A percentile compares a stretch with the other conserved stretches of the same genome.
phyloP scores from a whole-genome alignment of 768 basidiomycete species.

The Trametes gibbosa region DNA sequence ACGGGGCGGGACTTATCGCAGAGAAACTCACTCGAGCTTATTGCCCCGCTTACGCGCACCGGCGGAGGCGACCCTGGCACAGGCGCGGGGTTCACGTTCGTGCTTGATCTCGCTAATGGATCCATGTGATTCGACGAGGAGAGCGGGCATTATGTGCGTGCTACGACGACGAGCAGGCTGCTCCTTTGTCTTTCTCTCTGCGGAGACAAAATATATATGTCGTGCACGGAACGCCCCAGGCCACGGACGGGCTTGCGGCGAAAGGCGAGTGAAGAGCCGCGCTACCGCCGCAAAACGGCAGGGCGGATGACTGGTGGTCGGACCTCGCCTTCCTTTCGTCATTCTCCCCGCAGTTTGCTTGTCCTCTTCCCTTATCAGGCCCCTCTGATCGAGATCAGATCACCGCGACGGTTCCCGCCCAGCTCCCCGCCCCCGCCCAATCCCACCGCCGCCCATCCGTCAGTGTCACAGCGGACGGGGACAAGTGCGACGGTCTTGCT shows the following conservation, averaged over 20 bases:
- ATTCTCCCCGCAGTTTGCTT: neutral
- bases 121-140: constrained; percentile 16
- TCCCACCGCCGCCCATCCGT: neutral
- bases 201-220: neutral
- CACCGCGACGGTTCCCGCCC: neutral
- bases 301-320: neutral
- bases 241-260: neutral
- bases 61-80: constrained; percentile 4
- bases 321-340: constrained; percentile 9
- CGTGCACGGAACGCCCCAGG: neutral
- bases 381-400: constrained; percentile 13
- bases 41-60: constrained; percentile 14
- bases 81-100: constrained; percentile 2
- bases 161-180: neutral
- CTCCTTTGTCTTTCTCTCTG: neutral
- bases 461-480: neutral
- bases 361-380: constrained; percentile 1
- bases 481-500: neutral
- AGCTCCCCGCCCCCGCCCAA: neutral
- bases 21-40: constrained; percentile 23
- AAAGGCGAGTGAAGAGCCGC: neutral
- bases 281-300: constrained; percentile 2
- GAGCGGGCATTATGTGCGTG: constrained; percentile 9
- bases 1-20: constrained; percentile 25
- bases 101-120: constrained; percentile 12